A percentile compares a stretch with the other conserved stretches of the same genome.
phyloP scores from a whole-genome alignment of 1,139 yeast species.

The Trichomonascaceae sp. region DNA sequence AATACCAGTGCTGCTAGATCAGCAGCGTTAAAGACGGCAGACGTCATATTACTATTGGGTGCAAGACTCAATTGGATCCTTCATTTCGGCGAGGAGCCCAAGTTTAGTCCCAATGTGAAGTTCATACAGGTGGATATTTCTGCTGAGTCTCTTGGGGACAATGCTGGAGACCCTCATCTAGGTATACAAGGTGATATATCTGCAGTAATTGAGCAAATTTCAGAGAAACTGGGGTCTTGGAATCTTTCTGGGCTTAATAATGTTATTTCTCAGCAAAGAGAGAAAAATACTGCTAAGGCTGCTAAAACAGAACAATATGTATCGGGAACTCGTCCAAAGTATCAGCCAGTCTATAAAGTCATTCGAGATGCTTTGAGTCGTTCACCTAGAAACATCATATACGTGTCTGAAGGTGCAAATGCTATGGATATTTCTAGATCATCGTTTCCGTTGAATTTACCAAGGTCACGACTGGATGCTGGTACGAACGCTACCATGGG shows the following conservation, averaged over 20 bases:
- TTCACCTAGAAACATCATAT: constrained; percentile 33
- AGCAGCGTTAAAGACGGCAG: constrained; percentile 47
- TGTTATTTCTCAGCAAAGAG: constrained; percentile 30
- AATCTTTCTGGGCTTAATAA: constrained; percentile 32
- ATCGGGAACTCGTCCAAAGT: constrained; percentile 35
- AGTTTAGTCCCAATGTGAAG: constrained; percentile 40
- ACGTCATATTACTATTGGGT: constrained; percentile 51
- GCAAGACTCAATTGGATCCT: constrained; percentile 64
- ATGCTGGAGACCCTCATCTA: constrained; percentile 32
- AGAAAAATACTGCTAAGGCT: constrained; percentile 37
- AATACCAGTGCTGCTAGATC: constrained; percentile 59
- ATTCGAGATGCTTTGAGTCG: constrained; percentile 38
- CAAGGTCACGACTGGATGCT: constrained; percentile 54
- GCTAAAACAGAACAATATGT: constrained; percentile 26
- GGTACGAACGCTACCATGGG: constrained; percentile 76
- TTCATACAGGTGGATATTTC: constrained; percentile 52
- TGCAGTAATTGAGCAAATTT: constrained; percentile 37
- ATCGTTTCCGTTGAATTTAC: constrained; percentile 47
- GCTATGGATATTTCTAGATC: constrained; percentile 64
- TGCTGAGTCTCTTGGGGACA: constrained; percentile 48
- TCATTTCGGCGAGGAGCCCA: constrained; percentile 54
- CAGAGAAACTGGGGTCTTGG: constrained; percentile 18
- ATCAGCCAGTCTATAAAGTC: constrained; percentile 47
- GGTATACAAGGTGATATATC: constrained; percentile 49
- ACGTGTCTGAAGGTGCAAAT: constrained; percentile 61